These are phyloP conservation scores for Massarina eburnea DNA, from an alignment of 2,329 filamentous ascomycete genomes.

Conservation along the genomic window DNA sequence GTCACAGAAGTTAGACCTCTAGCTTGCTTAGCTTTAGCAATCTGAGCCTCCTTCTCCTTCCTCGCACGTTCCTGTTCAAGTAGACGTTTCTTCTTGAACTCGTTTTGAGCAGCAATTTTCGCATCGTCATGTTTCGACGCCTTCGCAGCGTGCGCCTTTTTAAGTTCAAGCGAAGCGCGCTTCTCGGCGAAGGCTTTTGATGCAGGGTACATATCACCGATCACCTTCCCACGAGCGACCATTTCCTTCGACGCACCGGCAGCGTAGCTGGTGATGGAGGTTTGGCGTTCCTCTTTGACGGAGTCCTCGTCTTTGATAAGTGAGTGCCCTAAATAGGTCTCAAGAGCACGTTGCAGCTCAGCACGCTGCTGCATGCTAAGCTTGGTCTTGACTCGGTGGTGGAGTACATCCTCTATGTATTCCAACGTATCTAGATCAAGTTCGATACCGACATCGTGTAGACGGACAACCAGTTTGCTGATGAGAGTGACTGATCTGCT, in stretches of 20 bases:
- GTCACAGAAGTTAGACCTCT: slow-evolving; percentile 56
- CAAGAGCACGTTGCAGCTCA: slow-evolving; percentile 68
- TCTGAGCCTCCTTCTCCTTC: slow-evolving; percentile 69
- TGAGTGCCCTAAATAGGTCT: slow-evolving; percentile 50
- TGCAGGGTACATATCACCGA: slow-evolving; percentile 32
- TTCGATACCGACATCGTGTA: slow-evolving; percentile 76
- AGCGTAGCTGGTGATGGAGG: slow-evolving; percentile 43
- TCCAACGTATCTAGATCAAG: slow-evolving; percentile 62
- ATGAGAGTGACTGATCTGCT: slow-evolving; percentile 80
- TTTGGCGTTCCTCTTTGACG: slow-evolving; percentile 42
- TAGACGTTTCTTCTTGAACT: slow-evolving; percentile 73
- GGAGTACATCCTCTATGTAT: slow-evolving; percentile 68
- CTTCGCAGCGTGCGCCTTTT: slow-evolving; percentile 26
- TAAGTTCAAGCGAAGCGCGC: slow-evolving; percentile 23
- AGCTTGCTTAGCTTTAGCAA: slow-evolving; percentile 67
- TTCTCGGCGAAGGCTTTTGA: slow-evolving; percentile 32
- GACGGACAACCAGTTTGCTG: slow-evolving; percentile 76
- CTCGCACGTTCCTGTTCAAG: slow-evolving; percentile 74
- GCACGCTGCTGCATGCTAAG: slow-evolving; percentile 81
- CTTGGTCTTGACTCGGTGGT: slow-evolving; percentile 71
- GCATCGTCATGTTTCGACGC: slow-evolving; percentile 27
- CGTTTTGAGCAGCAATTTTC: slow-evolving; percentile 33
- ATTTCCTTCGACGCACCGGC: slow-evolving; percentile 33
- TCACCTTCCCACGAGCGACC: slow-evolving; percentile 24
- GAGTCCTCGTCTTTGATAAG: slow-evolving; percentile 38